Evolutionary conservation across 148 eudicot genomes (phyloP).

Genomic region (Nyssa sinensis): DNA sequence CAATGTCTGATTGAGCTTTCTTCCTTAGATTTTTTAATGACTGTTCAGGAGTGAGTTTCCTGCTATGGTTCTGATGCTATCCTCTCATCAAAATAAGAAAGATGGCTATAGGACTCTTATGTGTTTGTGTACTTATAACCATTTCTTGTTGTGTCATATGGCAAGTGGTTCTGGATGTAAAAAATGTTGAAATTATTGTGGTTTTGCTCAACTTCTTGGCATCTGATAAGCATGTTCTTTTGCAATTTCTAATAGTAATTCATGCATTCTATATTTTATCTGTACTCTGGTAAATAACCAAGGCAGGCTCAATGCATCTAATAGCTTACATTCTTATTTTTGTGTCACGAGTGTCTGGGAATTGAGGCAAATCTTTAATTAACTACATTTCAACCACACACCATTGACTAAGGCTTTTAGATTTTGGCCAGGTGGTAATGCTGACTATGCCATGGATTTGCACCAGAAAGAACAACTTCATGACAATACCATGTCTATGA

Average conservation of each 20-base stretch:
- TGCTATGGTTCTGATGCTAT: neutral
- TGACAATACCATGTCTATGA: conserved; percentile 65
- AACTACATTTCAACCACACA: conserved; percentile 2
- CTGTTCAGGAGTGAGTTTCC: neutral
- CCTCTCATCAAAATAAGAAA: neutral
- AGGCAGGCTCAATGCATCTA: conserved; percentile 1
- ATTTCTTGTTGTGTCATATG: neutral
- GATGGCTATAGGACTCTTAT: neutral
- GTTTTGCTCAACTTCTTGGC: neutral
- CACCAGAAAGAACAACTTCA: conserved; percentile 91
- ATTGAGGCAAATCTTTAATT: neutral
- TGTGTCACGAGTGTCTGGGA: neutral
- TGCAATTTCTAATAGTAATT: neutral
- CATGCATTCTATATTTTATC: neutral
- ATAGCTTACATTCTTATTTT: neutral
- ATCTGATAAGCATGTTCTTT: neutral
- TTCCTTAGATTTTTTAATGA: neutral
- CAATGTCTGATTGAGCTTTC: conserved; percentile 3
- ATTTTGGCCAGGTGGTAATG: conserved; percentile 66
- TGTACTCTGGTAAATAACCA: neutral
- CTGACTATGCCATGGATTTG: conserved; percentile 76
- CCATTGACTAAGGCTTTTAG: conserved; percentile 17
- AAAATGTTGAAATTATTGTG: neutral
- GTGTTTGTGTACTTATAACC: too few species aligned
- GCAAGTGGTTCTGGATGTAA: neutral